These are phyloP conservation scores for Moesziomyces antarcticus DNA, from an alignment of 1,284 basidiomycete species.

Conservation along the genomic window DNA sequence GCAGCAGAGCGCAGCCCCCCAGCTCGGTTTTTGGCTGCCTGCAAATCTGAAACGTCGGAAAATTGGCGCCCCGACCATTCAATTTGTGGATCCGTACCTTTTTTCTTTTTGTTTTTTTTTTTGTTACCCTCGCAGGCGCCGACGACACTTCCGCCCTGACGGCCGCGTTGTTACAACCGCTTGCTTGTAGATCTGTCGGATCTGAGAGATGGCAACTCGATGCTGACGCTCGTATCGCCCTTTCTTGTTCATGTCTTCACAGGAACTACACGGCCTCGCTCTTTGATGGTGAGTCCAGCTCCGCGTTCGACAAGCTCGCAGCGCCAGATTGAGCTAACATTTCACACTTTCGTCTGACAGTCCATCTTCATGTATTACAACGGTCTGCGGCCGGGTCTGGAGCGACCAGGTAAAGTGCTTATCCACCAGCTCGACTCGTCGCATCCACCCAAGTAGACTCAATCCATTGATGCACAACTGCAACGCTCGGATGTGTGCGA, in stretches of 20 bases:
- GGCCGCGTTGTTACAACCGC: neutral
- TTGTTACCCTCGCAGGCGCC: no score
- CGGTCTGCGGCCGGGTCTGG: conserved; percentile 33
- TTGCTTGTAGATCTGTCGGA: neutral
- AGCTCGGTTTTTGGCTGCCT: no score
- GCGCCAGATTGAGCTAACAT: no score
- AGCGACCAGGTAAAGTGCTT: conserved; percentile 36
- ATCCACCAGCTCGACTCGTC: conserved; percentile 38
- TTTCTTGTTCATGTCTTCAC: neutral
- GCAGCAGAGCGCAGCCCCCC: neutral
- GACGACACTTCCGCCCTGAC: neutral
- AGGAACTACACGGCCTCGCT: conserved; percentile 16
- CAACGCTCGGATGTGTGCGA: neutral
- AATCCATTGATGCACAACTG: neutral
- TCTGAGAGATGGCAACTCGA: neutral
- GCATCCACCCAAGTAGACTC: conserved; percentile 28
- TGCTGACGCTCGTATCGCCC: no score
- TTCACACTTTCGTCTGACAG: neutral
- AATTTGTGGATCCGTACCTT: neutral
- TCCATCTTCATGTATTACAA: conserved; percentile 29
- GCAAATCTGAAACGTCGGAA: neutral
- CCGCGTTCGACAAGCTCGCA: neutral
- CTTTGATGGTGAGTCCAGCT: conserved; percentile 29
- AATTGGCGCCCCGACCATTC: neutral
- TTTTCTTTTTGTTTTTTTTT: neutral